Conservation (phyloP, 2,329 filamentous ascomycete species). For the Pyrenochaeta sp. region DNA sequence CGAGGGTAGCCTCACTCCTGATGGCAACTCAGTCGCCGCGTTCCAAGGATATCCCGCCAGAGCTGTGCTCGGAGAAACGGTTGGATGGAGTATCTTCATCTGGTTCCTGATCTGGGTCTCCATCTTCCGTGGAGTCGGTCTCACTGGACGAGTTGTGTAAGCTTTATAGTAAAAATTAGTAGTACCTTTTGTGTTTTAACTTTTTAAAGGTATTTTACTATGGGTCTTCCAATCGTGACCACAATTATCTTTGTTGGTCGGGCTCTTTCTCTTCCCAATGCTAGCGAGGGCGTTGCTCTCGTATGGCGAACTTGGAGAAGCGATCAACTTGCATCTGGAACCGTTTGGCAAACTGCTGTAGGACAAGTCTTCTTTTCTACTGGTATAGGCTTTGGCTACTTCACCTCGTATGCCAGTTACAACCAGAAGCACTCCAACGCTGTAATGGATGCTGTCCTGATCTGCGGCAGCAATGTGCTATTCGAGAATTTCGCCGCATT, state of each 20-base stretch:
- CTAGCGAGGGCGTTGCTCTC: constrained; percentile 60
- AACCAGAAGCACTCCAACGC: constrained; percentile 66
- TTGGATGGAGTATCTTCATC: constrained; percentile 66
- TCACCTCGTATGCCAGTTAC: constrained; percentile 67
- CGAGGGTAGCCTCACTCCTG: constrained; percentile 45
- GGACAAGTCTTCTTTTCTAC: constrained; percentile 69
- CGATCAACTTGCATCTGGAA: constrained; percentile 59
- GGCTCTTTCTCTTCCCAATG: constrained; percentile 63
- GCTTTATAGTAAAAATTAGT: too few species aligned
- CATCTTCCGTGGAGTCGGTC: constrained; percentile 66
- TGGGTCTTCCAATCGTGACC: constrained; percentile 66
- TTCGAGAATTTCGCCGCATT: constrained; percentile 64
- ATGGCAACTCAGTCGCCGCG: constrained; percentile 50
- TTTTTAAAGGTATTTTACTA: constrained; percentile 58
- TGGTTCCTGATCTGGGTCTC: constrained; percentile 69
- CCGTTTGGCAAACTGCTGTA: constrained; percentile 67
- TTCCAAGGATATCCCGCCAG: constrained; percentile 60
- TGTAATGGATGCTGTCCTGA: constrained; percentile 66
- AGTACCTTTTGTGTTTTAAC: too few species aligned
- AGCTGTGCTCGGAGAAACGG: constrained; percentile 63
- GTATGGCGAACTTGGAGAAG: constrained; percentile 61
- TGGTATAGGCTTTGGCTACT: constrained; percentile 65
- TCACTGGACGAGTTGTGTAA: constrained; percentile 66
- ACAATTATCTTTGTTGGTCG: constrained; percentile 66
- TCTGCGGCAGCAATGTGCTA: constrained; percentile 63